Evolutionary conservation across 768 basidiomycete genomes (phyloP), one percentile per base, ranked within the genome.

Genomic region (Mycena amicta): DNA sequence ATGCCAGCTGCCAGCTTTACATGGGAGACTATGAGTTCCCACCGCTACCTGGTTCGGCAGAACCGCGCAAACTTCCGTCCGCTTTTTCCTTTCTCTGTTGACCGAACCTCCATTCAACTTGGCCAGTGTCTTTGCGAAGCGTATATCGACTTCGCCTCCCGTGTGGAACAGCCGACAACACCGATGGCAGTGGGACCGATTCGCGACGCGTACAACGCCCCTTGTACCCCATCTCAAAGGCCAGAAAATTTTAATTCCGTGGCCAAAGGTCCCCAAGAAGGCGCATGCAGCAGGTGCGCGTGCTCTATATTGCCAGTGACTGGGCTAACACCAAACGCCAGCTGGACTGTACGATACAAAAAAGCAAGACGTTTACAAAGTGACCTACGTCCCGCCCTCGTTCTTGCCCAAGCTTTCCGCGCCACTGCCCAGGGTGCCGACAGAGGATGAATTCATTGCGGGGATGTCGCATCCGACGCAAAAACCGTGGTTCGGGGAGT

Each of bases 1-100:
- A 94, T 68, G 89, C 91, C 1, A 80, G 83, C 65, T 91, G 90
- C 69, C 92, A 93, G 67, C 80, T 94, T 25, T 90, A 84, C 68
- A 71, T 93, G 52, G 89, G 89, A 16, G 79, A 87, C 60, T 82
- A 80, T 66, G 83, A 85, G 62, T 80, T 87, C 59, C 82, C 85
- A 28, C 72, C 81, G n/a, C 69, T 73, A 50, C 63, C 73, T 59
- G 73, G 72, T 56, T 67, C 69, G 20, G 60, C 70, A 40, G 78
- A 76, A 64, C 67, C 71, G 50, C 70, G 72, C 37, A 68, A 73
- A 53, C 72, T 79, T 29, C 79, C 83, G 85, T 87, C 66, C 66
- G 84, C 72, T 22, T 27, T n/a, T 54, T 25, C 22, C 25, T 53
- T 56, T 37, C 26, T 49, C 29, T 3, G 39, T n/a, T 27, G 50